Evolutionary conservation across 148 eudicot genomes (phyloP).

Genomic region (Chenopodium formosanum): DNA sequence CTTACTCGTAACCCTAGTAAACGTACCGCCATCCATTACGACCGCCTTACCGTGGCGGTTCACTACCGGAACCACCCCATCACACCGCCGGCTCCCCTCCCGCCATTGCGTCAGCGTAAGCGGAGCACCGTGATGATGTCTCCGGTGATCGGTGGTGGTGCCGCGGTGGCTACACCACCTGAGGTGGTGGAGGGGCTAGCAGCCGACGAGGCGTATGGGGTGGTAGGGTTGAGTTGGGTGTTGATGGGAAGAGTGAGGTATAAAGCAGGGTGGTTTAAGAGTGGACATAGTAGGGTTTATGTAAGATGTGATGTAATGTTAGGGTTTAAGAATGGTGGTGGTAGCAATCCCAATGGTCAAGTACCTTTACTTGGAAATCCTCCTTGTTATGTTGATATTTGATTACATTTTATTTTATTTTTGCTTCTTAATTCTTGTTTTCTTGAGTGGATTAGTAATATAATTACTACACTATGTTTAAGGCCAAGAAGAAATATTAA

Average conservation of each 20-base stretch:
- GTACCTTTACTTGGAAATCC: conserved; percentile 59
- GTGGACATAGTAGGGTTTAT: conserved; percentile 43
- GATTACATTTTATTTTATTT: conserved; percentile 2
- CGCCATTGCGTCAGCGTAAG: conserved; percentile 25
- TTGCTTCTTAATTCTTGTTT: too few relatives aligned
- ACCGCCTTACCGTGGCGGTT: conserved; percentile 54
- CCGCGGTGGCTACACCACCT: conserved; percentile 23
- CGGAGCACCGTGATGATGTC: conserved; percentile 34
- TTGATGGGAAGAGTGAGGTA: conserved; percentile 62
- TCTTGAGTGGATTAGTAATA: too few relatives aligned
- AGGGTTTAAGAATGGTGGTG: conserved; percentile 32
- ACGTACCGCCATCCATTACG: conserved; percentile 52
- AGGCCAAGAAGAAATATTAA: too few relatives aligned
- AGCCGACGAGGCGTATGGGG: conserved; percentile 47
- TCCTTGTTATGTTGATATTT: conserved; percentile 59
- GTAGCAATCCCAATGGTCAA: conserved; percentile 38
- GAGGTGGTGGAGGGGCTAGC: conserved; percentile 37
- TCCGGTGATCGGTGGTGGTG: conserved; percentile 33
- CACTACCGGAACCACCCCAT: conserved; percentile 57
- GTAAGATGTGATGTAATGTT: conserved; percentile 67
- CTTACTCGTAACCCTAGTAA: conserved; percentile 62
- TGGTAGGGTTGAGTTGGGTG: conserved; percentile 62
- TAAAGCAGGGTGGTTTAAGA: conserved; percentile 54
- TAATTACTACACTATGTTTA: too few relatives aligned
- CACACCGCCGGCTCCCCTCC: conserved; percentile 44